These are phyloP conservation scores for Labyrinthula sp. DNA, from an alignment of 352 stramenopile species.

Conservation along the genomic window DNA sequence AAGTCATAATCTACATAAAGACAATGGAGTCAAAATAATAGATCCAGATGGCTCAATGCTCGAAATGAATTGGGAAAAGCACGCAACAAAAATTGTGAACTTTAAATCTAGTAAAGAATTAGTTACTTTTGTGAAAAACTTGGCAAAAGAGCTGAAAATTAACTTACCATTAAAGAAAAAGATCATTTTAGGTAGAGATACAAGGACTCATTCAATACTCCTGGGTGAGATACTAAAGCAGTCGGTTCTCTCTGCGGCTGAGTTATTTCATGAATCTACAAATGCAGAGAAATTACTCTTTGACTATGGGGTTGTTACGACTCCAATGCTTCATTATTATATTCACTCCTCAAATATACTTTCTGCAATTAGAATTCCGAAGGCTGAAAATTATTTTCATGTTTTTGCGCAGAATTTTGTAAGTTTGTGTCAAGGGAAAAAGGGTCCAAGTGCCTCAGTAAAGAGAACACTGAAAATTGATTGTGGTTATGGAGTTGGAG, in stretches of 20 bases:
- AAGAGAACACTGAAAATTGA: no score
- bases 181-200: constrained; percentile 67
- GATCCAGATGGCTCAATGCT: constrained; percentile 77
- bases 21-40: constrained; percentile 81
- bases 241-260: no score
- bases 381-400: no score
- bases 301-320: constrained; percentile 87
- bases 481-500: constrained; percentile 34
- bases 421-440: no score
- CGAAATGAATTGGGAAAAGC: constrained; percentile 58
- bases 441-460: no score
- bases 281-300: no score
- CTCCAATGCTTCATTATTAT: constrained; percentile 84
- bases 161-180: constrained; percentile 51
- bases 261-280: no score
- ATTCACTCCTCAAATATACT: constrained; percentile 74
- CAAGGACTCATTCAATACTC: constrained; percentile 39
- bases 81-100: constrained; percentile 55
- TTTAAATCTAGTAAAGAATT: constrained; percentile 50
- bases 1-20: constrained; percentile 63
- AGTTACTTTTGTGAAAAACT: constrained; percentile 30
- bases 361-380: no score
- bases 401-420: no score
- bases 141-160: constrained; percentile 40
- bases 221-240: constrained; percentile 67